Base-by-base conservation (phyloP, 2,329 filamentous ascomycete species). In the Colletotrichum phormii region DNA sequence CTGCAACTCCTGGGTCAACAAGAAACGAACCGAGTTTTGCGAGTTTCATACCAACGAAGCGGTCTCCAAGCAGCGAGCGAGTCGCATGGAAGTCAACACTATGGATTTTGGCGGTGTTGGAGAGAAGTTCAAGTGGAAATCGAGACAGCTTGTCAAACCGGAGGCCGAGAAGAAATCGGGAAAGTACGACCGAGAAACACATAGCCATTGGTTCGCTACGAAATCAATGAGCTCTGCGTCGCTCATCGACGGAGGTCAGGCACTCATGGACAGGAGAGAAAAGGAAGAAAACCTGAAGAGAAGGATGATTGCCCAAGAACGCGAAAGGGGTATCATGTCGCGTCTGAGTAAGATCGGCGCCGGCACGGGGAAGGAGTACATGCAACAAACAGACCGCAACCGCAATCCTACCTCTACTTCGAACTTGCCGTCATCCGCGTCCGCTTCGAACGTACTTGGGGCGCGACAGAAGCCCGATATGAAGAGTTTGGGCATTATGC, bases 21-120 rank as follows among this genome's bases (percentile, higher is more conserved):
- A 90, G 75, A 91, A 95, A 65, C 94, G 95, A 77, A 98, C 95
- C 0, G 92, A 97, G 77, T 94, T 93, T 80, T 99, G 97, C 83
- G 95, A 98, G 75, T 99, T 93, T 77, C 97, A 99, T 82, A 91
- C 97, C 76, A 95, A 97, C 77, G 86, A 94, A 31, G 92, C 94
- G 31, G 85, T 98, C 3, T 89, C 91, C 67, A 95, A 94, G 79
- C 90, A 79, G 66, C 85, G 86, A 35, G 86, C 90, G 12, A 86
- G 88, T 1, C 89, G 95, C 46, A 92, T 95, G 86, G 95, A 97
- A 78, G 88, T 98, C 73, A 97, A 95, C 79, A 89, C 87, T 13
- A 92, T 91, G 81, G 89, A 88, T 24, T 88, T 84, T 58, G 83
- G 83, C 5, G 59, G 77, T 60, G 71, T 77, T 76, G 68, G 80